Evolutionary conservation across 148 eudicot species (phyloP).

Genomic region (Heliosperma pusillum): DNA sequence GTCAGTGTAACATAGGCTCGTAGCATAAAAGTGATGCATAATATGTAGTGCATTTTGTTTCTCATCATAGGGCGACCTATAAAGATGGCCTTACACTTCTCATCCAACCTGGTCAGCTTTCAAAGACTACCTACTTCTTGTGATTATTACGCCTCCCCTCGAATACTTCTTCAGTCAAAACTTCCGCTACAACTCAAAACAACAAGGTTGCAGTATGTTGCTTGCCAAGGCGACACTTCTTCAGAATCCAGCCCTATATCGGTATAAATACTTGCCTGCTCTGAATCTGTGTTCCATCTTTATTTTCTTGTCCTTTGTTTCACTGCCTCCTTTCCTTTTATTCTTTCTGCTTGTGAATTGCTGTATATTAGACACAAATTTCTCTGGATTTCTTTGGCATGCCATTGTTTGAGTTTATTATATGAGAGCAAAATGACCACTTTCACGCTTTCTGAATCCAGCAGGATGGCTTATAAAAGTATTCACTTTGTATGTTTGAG

Average conservation of each 20-base stretch:
- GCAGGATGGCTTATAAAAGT: no score
- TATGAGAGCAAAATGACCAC: no score
- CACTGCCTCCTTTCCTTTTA: no score
- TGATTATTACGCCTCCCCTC: background rate
- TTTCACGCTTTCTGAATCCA: no score
- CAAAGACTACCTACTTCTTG: slow-evolving; percentile 9
- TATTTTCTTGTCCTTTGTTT: background rate
- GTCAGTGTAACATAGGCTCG: no score
- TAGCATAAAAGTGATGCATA: background rate
- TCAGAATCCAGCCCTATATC: slow-evolving; percentile 22
- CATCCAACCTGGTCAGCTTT: slow-evolving; percentile 13
- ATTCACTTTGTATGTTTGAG: no score
- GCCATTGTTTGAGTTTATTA: no score
- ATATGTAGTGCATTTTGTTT: background rate
- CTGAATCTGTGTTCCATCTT: background rate
- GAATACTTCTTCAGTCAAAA: background rate
- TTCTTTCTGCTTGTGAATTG: no score
- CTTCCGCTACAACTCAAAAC: slow-evolving; percentile 21
- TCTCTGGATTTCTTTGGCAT: no score
- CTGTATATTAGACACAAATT: no score
- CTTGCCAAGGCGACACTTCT: slow-evolving; percentile 24
- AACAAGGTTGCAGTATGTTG: slow-evolving; percentile 22
- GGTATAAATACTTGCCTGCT: slow-evolving; percentile 19
- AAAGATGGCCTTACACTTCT: slow-evolving; percentile 22
- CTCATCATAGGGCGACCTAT: background rate